A percentile compares a stretch with the other conserved stretches of the same genome.
Evolutionary conservation across 2,329 filamentous ascomycete genomes (phyloP).

Genomic region (Mycosphaerella sp.): DNA sequence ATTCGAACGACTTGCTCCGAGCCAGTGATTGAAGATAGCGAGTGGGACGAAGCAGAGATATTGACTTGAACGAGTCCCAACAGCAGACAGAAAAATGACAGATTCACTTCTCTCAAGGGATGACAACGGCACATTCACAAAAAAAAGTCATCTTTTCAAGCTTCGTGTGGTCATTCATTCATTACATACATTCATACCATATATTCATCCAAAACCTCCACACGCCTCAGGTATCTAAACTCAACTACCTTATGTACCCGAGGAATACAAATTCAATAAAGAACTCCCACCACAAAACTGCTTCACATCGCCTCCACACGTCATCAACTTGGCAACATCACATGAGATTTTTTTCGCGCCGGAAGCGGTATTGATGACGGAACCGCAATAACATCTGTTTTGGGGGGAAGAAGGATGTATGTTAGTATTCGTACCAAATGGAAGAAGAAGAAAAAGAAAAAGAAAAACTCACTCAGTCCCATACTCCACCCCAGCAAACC

Average conservation of each 20-base stretch:
- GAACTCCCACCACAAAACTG: slow-evolving; percentile 29
- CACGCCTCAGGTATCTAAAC: no score
- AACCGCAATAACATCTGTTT: slow-evolving; percentile 27
- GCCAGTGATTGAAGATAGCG: slow-evolving; percentile 50
- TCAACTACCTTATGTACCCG: slow-evolving; percentile 6
- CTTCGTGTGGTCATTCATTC: no score
- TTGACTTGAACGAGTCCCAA: slow-evolving; percentile 28
- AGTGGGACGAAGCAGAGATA: slow-evolving; percentile 46
- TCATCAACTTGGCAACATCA: slow-evolving; percentile 20
- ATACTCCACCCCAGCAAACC: slow-evolving; percentile 28
- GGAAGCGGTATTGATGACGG: slow-evolving; percentile 15
- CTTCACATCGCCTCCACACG: slow-evolving; percentile 26
- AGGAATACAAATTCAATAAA: slow-evolving; percentile 32
- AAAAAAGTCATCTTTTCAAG: no score
- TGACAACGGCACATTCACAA: no score
- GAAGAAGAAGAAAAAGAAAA: no score
- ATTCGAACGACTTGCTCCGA: slow-evolving; percentile 20
- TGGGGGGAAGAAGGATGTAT: neutral
- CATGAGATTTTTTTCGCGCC: slow-evolving; percentile 21
- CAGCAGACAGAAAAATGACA: no score
- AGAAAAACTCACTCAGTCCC: slow-evolving; percentile 1
- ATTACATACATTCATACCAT: no score
- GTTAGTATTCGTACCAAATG: no score
- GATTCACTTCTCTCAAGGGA: no score
- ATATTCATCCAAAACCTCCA: no score